Evolutionary conservation across 148 eudicot species (phyloP).

Genomic region (Rheum nobile): DNA sequence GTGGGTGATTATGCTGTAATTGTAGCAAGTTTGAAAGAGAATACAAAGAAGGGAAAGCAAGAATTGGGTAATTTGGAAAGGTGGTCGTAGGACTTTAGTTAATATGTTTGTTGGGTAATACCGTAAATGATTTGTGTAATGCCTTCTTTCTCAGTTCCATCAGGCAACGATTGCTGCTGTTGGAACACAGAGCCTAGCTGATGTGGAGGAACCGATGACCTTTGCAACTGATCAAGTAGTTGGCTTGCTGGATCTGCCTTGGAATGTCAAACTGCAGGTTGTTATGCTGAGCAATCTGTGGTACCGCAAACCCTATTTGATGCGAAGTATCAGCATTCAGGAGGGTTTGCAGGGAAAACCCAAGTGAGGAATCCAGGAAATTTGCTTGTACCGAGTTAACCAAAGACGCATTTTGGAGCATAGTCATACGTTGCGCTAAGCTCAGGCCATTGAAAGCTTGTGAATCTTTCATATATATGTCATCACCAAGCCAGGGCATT

Average conservation of each 20-base stretch:
- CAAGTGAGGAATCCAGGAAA: slow-evolving; percentile 35
- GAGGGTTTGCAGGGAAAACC: slow-evolving; percentile 37
- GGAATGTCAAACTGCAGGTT: slow-evolving; percentile 36
- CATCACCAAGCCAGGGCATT: slow-evolving; percentile 95
- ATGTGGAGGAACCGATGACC: no score
- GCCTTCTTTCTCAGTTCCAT: no score
- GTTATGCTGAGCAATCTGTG: no score
- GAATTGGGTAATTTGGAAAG: no score
- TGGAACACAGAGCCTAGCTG: no score
- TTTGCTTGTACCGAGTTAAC: slow-evolving; percentile 47
- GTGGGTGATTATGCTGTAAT: no score
- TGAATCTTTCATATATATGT: slow-evolving; percentile 48
- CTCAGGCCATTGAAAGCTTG: slow-evolving; percentile 57
- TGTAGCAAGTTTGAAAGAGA: no score
- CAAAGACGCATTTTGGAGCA: slow-evolving; percentile 66
- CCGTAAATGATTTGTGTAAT: no score
- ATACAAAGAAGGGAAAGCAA: no score
- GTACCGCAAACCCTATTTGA: no score
- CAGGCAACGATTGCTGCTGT: slow-evolving; percentile 20
- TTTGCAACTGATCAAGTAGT: slow-evolving; percentile 9
- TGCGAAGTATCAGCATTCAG: slow-evolving; percentile 47
- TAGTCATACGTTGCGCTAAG: slow-evolving; percentile 87
- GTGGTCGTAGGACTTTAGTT: no score
- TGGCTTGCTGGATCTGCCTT: slow-evolving; percentile 20
- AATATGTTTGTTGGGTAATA: no score